Conservation (phyloP, 257 asterid genomes). For the Primulina eburnea region DNA sequence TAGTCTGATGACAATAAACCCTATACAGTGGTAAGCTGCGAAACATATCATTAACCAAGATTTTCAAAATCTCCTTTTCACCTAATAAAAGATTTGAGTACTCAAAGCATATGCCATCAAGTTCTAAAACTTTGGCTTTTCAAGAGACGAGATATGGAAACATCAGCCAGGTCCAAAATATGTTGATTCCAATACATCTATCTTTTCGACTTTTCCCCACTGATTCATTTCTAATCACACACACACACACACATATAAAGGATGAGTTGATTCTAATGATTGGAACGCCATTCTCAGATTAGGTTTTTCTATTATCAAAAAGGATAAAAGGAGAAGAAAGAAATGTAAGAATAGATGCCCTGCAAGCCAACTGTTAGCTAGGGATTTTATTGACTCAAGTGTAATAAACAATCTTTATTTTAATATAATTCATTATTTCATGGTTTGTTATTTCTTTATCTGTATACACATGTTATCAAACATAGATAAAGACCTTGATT, state of each 20-base stretch:
- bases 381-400: no score
- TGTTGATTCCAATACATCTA: neutral
- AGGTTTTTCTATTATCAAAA: neutral
- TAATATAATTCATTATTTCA: no score
- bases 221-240: no score
- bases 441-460: no score
- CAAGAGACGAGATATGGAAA: neutral
- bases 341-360: no score
- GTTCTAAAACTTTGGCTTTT: neutral
- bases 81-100: neutral
- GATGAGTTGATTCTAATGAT: no score
- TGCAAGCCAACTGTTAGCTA: no score
- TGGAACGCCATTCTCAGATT: neutral
- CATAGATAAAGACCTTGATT: no score
- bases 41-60: slow-evolving; percentile 5
- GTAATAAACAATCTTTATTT: no score
- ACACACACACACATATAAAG: no score
- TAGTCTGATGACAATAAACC: neutral
- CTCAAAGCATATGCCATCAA: neutral
- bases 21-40: neutral
- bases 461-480: no score
- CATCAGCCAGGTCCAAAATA: neutral
- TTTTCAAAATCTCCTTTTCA: slow-evolving; percentile 18
- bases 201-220: neutral
- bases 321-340: neutral